A percentile compares a stretch with the other conserved stretches of the same genome.
These are phyloP conservation scores for Elsinoe arachidis DNA, from an alignment of 2,329 filamentous ascomycete species.

Conservation along the genomic window DNA sequence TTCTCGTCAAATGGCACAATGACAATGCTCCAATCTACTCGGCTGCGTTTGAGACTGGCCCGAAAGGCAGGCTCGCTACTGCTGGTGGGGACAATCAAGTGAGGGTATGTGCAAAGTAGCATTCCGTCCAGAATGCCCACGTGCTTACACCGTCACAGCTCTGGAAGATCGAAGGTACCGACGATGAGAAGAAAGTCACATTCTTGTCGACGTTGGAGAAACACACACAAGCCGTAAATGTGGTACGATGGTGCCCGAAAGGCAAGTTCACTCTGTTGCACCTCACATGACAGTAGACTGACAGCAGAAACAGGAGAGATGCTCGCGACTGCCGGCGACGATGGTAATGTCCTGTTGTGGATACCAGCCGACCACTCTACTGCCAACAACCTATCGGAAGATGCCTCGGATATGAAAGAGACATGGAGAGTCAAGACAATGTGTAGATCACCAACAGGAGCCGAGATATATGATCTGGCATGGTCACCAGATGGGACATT, in stretches of 20 bases:
- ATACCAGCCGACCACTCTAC: constrained; percentile 68
- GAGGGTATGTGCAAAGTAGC: constrained; percentile 50
- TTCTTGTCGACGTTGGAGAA: constrained; percentile 88
- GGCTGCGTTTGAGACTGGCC: constrained; percentile 87
- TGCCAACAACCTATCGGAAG: constrained; percentile 54
- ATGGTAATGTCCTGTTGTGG: constrained; percentile 96
- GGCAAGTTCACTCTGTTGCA: constrained; percentile 45
- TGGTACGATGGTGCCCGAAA: constrained; percentile 90
- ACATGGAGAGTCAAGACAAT: constrained; percentile 96
- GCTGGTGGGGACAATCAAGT: constrained; percentile 96
- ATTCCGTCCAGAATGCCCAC: not conserved
- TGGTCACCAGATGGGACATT: constrained; percentile 97
- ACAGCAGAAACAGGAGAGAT: constrained; percentile 61
- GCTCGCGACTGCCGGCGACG: constrained; percentile 89
- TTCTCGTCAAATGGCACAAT: constrained; percentile 98
- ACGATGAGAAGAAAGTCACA: constrained; percentile 78
- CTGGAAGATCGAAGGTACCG: constrained; percentile 80
- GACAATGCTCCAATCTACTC: constrained; percentile 96
- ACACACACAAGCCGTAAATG: constrained; percentile 95
- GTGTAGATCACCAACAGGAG: constrained; percentile 78
- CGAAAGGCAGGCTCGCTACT: constrained; percentile 85
- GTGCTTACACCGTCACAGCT: constrained; percentile 51
- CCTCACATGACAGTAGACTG: not conserved
- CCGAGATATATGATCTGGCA: constrained; percentile 95
- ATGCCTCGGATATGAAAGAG: constrained; percentile 86